These are phyloP conservation scores for Forsythia viridissima DNA, from an alignment of 257 asterid species.

Conservation along the genomic window DNA sequence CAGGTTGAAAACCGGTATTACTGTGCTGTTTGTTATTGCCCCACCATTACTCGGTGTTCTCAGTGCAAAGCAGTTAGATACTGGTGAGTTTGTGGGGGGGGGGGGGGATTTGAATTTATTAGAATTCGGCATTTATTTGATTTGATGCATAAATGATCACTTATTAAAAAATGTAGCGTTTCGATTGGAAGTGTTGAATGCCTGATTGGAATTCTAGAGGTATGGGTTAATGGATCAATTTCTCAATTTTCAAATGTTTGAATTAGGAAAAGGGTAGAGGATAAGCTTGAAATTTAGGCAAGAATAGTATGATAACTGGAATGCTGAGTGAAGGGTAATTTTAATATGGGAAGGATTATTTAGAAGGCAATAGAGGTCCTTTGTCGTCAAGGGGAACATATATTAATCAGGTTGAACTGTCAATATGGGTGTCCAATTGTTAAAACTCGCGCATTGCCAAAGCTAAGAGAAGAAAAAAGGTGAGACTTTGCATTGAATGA, in stretches of 20 bases:
- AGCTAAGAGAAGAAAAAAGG: background rate
- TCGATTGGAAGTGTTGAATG: slow-evolving; percentile 15
- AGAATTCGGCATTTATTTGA: background rate
- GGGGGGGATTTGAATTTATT: background rate
- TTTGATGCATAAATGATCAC: background rate
- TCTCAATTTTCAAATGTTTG: background rate
- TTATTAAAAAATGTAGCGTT: background rate
- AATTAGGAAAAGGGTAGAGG: slow-evolving; percentile 3
- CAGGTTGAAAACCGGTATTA: slow-evolving; percentile 35
- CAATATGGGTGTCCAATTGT: background rate
- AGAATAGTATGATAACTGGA: slow-evolving; percentile 13
- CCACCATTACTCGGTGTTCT: slow-evolving; percentile 58
- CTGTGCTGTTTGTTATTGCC: slow-evolving; percentile 55
- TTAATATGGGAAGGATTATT: slow-evolving; percentile 15
- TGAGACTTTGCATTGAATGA: background rate
- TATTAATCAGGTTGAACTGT: background rate
- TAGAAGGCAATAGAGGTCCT: background rate
- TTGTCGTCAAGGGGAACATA: background rate
- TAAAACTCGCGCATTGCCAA: background rate
- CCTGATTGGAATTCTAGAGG: slow-evolving; percentile 19
- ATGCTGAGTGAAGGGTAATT: background rate
- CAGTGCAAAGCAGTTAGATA: slow-evolving; percentile 58
- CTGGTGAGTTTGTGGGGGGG: slow-evolving; percentile 43
- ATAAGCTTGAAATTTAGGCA: background rate
- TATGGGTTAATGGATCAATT: slow-evolving; percentile 7